Base-by-base conservation (phyloP, 768 basidiomycete genomes). In the Boletus barrowsii region DNA sequence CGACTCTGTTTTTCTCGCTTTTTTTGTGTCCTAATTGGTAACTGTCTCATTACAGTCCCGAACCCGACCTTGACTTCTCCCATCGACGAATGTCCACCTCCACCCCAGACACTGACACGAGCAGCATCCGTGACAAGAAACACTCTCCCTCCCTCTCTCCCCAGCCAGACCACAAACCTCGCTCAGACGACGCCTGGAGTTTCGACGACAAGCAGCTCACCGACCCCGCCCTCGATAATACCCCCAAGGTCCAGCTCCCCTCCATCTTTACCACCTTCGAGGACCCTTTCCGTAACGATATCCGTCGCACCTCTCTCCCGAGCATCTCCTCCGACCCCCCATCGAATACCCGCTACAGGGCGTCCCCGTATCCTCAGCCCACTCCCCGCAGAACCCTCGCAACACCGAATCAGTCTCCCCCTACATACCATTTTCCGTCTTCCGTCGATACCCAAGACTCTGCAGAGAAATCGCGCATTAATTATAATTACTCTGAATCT, bases 51-150 rank as follows among this genome's bases (percentile, higher is more conserved):
- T 14, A 45, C 66, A 78, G 75, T 63, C 63, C 74, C 55, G 74
- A 79, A 43, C 62, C 76, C 57, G 82, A 79, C 69, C 64, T 81
- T 58, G 82, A 83, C 70, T 83, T 87, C 43, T 32, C 64, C 55
- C 59, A 59, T 53, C 79, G 88, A 65, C 86, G 88, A 66, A 90
- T 91, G 89, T 90, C 89, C 71, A 79, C 80, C 68, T 88, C 86
- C 59, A 84, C 83, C 47, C 78, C 84, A 37, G 87, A 87, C 73
- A 75, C 72, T 3, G 87, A 90, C 71, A 36, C 66, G 2, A 79
- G 77, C 73, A 80, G 76, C 67, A 72, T 78, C 55, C 75, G 73
- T 10, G 86, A 87, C 62, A 88, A 86, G 66, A 83, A 81, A 54
- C 70, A 76, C 4, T 82, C 84, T 1, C 83, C 86, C 46, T 81